phyloP scores from a whole-genome alignment of 1,139 yeast genomes.

The Yamadazyma conglobata region DNA sequence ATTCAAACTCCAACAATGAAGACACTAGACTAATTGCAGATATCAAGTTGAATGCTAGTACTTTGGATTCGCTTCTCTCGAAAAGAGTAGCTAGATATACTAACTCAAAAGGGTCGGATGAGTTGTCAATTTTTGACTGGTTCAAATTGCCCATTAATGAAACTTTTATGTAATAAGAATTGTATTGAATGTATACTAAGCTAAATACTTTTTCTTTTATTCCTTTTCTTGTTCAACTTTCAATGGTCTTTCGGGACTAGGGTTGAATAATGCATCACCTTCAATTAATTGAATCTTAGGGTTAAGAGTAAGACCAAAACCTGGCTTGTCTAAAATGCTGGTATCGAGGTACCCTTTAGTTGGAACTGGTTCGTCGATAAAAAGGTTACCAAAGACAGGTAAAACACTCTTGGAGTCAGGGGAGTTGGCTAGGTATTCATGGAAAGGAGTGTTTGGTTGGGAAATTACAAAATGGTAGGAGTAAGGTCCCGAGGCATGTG shows the following conservation, averaged over 20 bases:
- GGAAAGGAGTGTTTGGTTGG: constrained; percentile 49
- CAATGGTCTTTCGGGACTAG: constrained; percentile 37
- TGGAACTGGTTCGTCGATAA: constrained; percentile 46
- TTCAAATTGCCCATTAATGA: constrained; percentile 15
- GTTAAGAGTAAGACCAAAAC: constrained; percentile 44
- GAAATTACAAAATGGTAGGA: constrained; percentile 48
- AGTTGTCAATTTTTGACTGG: constrained; percentile 17
- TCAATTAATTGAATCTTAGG: constrained; percentile 39
- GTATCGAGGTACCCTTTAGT: constrained; percentile 38
- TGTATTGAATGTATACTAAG: neutral
- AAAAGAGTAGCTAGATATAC: constrained; percentile 15
- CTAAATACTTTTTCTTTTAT: constrained; percentile 1
- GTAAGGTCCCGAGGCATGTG: constrained; percentile 51
- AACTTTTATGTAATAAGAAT: constrained; percentile 5
- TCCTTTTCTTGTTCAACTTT: constrained; percentile 14
- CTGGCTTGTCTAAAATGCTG: constrained; percentile 40
- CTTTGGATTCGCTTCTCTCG: constrained; percentile 15
- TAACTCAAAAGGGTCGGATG: constrained; percentile 13
- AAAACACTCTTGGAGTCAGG: constrained; percentile 43
- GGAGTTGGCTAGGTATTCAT: constrained; percentile 48
- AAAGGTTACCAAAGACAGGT: constrained; percentile 46
- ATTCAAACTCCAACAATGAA: constrained; percentile 11
- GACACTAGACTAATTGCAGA: constrained; percentile 16
- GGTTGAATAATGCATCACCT: constrained; percentile 34
- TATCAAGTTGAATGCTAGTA: constrained; percentile 16